phyloP scores from a whole-genome alignment of 2,329 filamentous ascomycete species.

The Ascocoryne sarcoides region DNA sequence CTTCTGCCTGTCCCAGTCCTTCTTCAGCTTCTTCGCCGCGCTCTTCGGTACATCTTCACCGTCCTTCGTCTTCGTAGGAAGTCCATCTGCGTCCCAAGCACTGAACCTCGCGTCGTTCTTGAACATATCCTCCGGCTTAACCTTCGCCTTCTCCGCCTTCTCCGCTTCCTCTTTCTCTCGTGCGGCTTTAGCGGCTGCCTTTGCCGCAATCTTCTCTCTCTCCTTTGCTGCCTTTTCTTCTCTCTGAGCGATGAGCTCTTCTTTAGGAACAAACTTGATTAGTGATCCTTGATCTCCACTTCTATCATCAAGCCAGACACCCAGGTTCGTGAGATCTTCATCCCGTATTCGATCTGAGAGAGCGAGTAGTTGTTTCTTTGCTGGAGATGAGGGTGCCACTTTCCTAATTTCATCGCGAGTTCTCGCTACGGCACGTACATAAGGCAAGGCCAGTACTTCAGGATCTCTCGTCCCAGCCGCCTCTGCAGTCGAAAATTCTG shows the following conservation, averaged over 20 bases:
- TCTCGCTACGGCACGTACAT: conserved; percentile 44
- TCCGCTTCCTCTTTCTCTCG: conserved; percentile 43
- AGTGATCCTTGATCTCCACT: conserved; percentile 58
- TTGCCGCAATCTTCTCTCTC: conserved; percentile 52
- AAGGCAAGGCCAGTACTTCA: conserved; percentile 46
- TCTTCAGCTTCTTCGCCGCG: conserved; percentile 70
- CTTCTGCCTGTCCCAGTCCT: conserved; percentile 87
- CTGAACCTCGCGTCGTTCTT: conserved; percentile 50
- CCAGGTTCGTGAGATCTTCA: conserved; percentile 68
- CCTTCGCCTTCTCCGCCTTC: conserved; percentile 48
- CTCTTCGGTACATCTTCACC: conserved; percentile 77
- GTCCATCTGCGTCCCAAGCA: conserved; percentile 74
- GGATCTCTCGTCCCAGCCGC: conserved; percentile 40
- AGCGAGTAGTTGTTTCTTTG: conserved; percentile 63
- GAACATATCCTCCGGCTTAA: conserved; percentile 48
- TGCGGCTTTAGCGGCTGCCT: conserved; percentile 41
- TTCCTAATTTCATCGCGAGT: conserved; percentile 55
- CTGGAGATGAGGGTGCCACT: conserved; percentile 40
- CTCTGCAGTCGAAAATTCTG: conserved; percentile 39
- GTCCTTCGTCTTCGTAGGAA: conserved; percentile 69
- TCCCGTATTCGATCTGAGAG: conserved; percentile 79
- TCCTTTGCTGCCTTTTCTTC: conserved; percentile 53
- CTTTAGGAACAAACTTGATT: conserved; percentile 55
- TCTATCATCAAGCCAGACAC: conserved; percentile 82
- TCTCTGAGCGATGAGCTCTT: conserved; percentile 47